A percentile compares a stretch with the other conserved stretches of the same genome.
Evolutionary conservation across 805 yeast genomes (phyloP).

Genomic region (Wickerhamomyces bisporus): DNA sequence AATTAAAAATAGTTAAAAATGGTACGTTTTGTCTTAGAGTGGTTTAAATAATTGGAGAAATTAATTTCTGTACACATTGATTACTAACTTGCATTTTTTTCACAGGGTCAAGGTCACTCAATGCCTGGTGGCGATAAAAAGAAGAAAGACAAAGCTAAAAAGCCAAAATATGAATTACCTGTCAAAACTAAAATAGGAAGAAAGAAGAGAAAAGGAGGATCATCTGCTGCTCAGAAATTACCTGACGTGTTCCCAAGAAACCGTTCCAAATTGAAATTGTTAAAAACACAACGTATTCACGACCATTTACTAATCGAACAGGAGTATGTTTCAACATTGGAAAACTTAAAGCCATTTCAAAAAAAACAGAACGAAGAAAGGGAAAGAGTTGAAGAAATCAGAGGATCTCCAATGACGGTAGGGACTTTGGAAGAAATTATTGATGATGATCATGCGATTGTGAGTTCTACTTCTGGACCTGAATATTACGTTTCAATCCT

Average conservation of each 20-base stretch:
- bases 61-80: not conserved
- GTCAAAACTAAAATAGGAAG: slow-evolving; percentile 91
- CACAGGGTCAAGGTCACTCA: slow-evolving; percentile 51
- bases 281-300: slow-evolving; percentile 93
- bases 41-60: not conserved
- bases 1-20: not conserved
- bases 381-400: slow-evolving; percentile 87
- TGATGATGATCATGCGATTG: slow-evolving; percentile 98
- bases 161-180: slow-evolving; percentile 98
- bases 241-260: slow-evolving; percentile 90
- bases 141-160: slow-evolving; percentile 69
- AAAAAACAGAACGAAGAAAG: slow-evolving; percentile 96
- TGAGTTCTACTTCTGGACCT: slow-evolving; percentile 91
- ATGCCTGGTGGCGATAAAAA: slow-evolving; percentile 42
- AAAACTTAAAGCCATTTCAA: slow-evolving; percentile 91
- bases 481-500: slow-evolving; percentile 95
- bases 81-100: not conserved
- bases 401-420: slow-evolving; percentile 95
- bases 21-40: not conserved
- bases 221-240: slow-evolving; percentile 75
- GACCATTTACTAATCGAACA: slow-evolving; percentile 94
- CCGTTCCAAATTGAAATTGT: slow-evolving; percentile 84
- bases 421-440: slow-evolving; percentile 96
- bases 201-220: slow-evolving; percentile 87
- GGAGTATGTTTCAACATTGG: slow-evolving; percentile 93